phyloP scores from a whole-genome alignment of 805 yeast genomes.

The Ogataea chonburiensis region DNA sequence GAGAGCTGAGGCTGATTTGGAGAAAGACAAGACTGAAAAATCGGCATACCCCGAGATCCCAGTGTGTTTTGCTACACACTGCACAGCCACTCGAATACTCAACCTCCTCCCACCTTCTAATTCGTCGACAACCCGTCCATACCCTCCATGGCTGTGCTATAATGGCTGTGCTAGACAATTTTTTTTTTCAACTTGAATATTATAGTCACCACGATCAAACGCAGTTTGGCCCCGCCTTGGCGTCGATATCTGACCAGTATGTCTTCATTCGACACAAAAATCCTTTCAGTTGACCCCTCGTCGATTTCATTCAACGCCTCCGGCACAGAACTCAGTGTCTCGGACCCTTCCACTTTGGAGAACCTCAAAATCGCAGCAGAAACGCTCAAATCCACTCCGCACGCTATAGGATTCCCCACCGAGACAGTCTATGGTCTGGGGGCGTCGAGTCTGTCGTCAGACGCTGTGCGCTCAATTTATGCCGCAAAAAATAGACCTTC shows the following conservation, averaged over 20 bases:
- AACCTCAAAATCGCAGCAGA: slow-evolving; percentile 60
- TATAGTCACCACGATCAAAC: not conserved
- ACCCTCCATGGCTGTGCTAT: no score
- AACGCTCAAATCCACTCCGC: slow-evolving; percentile 46
- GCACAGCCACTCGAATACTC: no score
- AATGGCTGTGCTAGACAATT: not conserved
- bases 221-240: slow-evolving; percentile 1
- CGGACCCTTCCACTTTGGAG: slow-evolving; percentile 50
- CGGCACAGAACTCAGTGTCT: slow-evolving; percentile 37
- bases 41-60: no score
- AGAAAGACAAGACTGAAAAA: no score
- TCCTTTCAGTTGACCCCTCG: slow-evolving; percentile 54
- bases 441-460: slow-evolving; percentile 75
- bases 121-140: no score
- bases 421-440: slow-evolving; percentile 98
- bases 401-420: slow-evolving; percentile 90
- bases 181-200: no score
- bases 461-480: slow-evolving; percentile 74
- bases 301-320: slow-evolving; percentile 48
- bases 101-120: no score
- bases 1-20: no score
- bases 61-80: no score
- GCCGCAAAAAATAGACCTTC: slow-evolving; percentile 90
- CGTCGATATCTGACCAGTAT: slow-evolving; percentile 1
- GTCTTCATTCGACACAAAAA: slow-evolving; percentile 33